phyloP scores from a whole-genome alignment of 352 stramenopile genomes.

The Aphanomyces astaci region DNA sequence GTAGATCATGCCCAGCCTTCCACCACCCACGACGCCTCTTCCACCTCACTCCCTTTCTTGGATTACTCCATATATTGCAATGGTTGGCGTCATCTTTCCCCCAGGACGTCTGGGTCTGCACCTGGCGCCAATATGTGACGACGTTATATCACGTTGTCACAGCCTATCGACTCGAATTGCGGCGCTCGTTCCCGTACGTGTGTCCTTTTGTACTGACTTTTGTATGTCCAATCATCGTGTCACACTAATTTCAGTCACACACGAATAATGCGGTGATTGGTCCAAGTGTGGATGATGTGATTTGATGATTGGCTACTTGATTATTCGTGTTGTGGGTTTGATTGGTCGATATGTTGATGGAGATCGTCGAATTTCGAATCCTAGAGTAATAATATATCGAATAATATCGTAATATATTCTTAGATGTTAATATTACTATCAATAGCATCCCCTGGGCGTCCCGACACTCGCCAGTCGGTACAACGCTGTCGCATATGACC shows the following conservation, averaged over 20 bases:
- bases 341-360: too few species aligned
- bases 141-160: background rate
- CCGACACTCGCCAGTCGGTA: background rate
- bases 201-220: background rate
- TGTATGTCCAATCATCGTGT: too few species aligned
- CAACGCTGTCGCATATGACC: background rate
- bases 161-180: slow-evolving; percentile 3
- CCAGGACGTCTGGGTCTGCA: background rate
- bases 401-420: too few species aligned
- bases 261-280: too few species aligned
- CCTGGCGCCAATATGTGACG: background rate
- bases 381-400: too few species aligned
- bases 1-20: background rate
- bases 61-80: background rate
- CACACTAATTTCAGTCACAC: too few species aligned
- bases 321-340: too few species aligned
- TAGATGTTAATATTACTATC: too few species aligned
- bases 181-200: background rate
- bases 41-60: background rate
- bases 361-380: too few species aligned
- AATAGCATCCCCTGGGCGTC: slow-evolving; percentile 4
- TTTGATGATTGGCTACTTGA: too few species aligned
- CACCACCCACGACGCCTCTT: background rate
- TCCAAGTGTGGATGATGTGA: too few species aligned
- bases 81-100: background rate